phyloP scores from a whole-genome alignment of 225 moss, liverwort and hornwort species.

The Sphagnum contortum region DNA sequence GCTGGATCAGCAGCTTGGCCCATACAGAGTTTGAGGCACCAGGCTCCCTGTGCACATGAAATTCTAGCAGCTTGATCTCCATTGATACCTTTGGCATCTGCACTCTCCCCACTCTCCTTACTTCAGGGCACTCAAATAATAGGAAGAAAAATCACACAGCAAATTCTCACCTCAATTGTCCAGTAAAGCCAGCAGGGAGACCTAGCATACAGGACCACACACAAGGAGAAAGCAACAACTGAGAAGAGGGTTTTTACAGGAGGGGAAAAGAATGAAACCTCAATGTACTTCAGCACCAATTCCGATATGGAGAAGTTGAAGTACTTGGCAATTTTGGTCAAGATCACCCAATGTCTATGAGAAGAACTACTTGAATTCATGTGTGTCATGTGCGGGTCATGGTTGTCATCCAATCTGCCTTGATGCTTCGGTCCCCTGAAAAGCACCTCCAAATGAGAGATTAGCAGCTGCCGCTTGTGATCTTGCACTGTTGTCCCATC shows the following conservation, averaged over 20 bases:
- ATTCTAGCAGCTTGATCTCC: conserved; percentile 75
- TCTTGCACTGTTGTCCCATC: conserved; percentile 30
- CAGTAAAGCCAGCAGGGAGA: no score
- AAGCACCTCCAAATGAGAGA: conserved; percentile 71
- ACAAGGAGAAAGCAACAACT: no score
- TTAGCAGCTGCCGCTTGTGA: conserved; percentile 71
- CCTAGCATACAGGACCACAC: neutral
- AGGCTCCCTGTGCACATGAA: conserved; percentile 65
- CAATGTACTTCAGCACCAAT: conserved; percentile 52
- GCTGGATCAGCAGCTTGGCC: conserved; percentile 49
- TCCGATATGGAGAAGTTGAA: conserved; percentile 63
- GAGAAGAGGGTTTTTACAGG: no score
- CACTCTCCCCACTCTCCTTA: no score
- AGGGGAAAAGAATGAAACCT: conserved; percentile 11
- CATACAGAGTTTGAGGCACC: conserved; percentile 44
- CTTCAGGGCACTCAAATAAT: no score
- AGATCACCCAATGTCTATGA: conserved; percentile 67
- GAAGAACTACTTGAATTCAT: conserved; percentile 16
- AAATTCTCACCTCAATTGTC: no score
- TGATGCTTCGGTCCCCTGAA: conserved; percentile 26
- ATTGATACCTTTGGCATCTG: conserved; percentile 72
- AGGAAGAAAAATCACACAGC: no score
- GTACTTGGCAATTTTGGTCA: conserved; percentile 65
- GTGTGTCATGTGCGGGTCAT: conserved; percentile 12
- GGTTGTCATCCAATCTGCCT: conserved; percentile 32